These are phyloP conservation scores for Rhododendron simsii DNA, from an alignment of 148 eudicot species.

Conservation along the genomic window DNA sequence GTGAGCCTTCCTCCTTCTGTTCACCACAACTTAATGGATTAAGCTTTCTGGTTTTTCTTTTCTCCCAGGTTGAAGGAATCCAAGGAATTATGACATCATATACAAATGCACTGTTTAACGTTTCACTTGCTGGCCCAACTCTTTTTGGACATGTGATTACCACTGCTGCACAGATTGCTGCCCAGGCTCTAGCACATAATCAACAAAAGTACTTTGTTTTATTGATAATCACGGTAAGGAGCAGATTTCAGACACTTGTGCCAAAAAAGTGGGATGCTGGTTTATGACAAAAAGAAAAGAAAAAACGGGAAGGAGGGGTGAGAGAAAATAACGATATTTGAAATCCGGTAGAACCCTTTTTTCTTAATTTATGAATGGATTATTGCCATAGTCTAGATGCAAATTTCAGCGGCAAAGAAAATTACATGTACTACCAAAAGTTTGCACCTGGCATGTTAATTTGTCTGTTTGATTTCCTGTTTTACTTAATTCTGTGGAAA, in stretches of 20 bases:
- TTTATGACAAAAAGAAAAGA: not conserved
- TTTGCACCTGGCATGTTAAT: not conserved
- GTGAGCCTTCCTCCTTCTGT: not conserved
- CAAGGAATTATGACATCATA: constrained; percentile 92
- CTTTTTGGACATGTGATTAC: constrained; percentile 83
- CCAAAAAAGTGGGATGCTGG: not conserved
- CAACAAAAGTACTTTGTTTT: constrained; percentile 73
- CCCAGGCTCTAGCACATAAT: constrained; percentile 54
- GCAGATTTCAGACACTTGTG: not conserved
- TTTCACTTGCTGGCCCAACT: constrained; percentile 97
- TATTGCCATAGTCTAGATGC: not conserved
- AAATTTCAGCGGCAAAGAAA: not conserved
- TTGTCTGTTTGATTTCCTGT: not conserved
- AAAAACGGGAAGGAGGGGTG: not conserved
- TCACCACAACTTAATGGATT: not conserved
- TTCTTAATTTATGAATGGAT: not conserved
- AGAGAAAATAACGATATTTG: not conserved
- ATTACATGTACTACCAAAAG: not conserved
- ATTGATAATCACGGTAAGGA: constrained; percentile 84
- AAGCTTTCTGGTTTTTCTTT: constrained; percentile 13
- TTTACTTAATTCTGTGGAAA: not conserved
- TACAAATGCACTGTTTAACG: constrained; percentile 73
- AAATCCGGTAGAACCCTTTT: not conserved
- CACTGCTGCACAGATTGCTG: constrained; percentile 75
- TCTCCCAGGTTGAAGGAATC: constrained; percentile 85